These are phyloP conservation scores for Populus tomentosa DNA, from an alignment of 441 rosid genomes.

Conservation along the genomic window DNA sequence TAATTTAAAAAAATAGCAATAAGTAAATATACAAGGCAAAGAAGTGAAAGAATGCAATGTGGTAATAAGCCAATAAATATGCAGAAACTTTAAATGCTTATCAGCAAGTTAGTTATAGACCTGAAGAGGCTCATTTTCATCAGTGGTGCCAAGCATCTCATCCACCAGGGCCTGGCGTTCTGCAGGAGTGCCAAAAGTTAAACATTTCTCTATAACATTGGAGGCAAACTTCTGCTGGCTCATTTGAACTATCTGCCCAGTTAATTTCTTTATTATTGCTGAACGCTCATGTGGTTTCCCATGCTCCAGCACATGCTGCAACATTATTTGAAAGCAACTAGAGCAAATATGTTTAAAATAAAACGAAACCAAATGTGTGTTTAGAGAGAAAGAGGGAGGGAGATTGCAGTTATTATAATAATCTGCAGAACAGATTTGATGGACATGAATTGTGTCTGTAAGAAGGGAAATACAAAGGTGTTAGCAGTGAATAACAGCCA, in stretches of 20 bases:
- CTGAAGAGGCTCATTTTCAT: slow-evolving; percentile 86
- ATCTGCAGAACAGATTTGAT: background rate
- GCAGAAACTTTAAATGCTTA: background rate
- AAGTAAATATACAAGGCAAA: background rate
- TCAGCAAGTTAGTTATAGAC: slow-evolving; percentile 22
- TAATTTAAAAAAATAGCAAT: background rate
- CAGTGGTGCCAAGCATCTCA: slow-evolving; percentile 79
- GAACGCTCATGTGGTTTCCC: slow-evolving; percentile 70
- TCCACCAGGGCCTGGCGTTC: slow-evolving; percentile 67
- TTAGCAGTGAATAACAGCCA: background rate
- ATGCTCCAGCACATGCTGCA: slow-evolving; percentile 76
- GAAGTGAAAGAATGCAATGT: background rate
- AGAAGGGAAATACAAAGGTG: background rate
- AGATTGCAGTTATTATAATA: background rate
- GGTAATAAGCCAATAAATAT: background rate
- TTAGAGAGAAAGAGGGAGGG: background rate
- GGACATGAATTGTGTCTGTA: background rate
- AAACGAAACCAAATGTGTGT: background rate
- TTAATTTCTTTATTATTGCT: slow-evolving; percentile 47
- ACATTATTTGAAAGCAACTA: slow-evolving; percentile 15
- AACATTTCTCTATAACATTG: slow-evolving; percentile 69
- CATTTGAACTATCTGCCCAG: slow-evolving; percentile 79
- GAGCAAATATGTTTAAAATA: background rate
- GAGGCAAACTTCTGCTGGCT: slow-evolving; percentile 87
- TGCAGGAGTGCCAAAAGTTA: slow-evolving; percentile 52